phyloP scores from a whole-genome alignment of 345 rosid species.

The Garcia nutans region DNA sequence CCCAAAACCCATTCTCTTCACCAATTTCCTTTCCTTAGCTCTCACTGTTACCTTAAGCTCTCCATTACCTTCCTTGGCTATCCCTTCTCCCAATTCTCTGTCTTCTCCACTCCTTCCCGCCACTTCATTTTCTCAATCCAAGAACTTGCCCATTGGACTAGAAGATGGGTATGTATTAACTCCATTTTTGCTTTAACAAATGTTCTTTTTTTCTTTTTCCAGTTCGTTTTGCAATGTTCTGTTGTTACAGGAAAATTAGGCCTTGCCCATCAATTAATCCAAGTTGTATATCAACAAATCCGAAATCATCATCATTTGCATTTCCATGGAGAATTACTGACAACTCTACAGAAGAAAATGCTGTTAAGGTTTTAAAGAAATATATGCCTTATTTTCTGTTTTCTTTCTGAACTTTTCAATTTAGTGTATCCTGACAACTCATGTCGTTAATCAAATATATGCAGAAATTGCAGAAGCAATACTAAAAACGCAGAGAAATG shows the following conservation, averaged over 20 bases:
- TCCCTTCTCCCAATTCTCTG: slow-evolving; percentile 63
- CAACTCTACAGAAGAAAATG: slow-evolving; percentile 37
- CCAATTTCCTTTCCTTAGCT: slow-evolving; percentile 53
- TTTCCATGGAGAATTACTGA: slow-evolving; percentile 75
- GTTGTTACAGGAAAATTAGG: slow-evolving; percentile 61
- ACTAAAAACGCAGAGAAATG: slow-evolving; percentile 66
- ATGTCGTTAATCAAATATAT: slow-evolving; percentile 5
- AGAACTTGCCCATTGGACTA: slow-evolving; percentile 62
- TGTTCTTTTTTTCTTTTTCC: background rate
- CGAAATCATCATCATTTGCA: slow-evolving; percentile 74
- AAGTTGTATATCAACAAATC: slow-evolving; percentile 84
- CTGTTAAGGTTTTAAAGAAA: slow-evolving; percentile 49
- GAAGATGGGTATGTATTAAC: slow-evolving; percentile 54
- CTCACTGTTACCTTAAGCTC: slow-evolving; percentile 49
- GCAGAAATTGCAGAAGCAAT: slow-evolving; percentile 72
- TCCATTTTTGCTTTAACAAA: background rate
- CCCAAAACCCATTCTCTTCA: slow-evolving; percentile 35
- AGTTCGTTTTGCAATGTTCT: background rate
- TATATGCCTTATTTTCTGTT: background rate
- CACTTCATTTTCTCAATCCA: slow-evolving; percentile 93
- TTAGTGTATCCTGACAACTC: background rate
- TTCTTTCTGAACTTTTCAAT: background rate
- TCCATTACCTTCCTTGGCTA: slow-evolving; percentile 60
- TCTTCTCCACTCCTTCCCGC: slow-evolving; percentile 46
- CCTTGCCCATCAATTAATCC: slow-evolving; percentile 92